Evolutionary conservation across 129 eudicot genomes (phyloP).

Genomic region (Erigeron canadensis): DNA sequence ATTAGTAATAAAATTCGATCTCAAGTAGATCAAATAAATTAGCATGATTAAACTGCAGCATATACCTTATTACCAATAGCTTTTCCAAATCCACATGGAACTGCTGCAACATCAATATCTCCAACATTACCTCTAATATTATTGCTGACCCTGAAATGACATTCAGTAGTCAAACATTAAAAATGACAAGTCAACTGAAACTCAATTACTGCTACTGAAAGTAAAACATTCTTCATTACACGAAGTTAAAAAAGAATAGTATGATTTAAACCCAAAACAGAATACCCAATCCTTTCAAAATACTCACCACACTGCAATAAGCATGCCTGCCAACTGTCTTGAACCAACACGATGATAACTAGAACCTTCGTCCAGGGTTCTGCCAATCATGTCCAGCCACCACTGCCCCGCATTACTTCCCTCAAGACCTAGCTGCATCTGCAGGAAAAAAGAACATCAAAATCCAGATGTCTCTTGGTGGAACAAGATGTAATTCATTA

Average conservation of each 20-base stretch:
- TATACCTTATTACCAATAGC: conserved; percentile 96
- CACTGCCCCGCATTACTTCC: conserved; percentile 94
- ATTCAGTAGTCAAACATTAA: conserved; percentile 25
- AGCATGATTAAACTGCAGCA: conserved; percentile 4
- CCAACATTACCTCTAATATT: conserved; percentile 67
- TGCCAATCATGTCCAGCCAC: conserved; percentile 93
- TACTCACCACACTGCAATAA: conserved; percentile 89
- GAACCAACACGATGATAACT: conserved; percentile 83
- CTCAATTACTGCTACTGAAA: background rate
- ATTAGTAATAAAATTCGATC: conserved; percentile 20
- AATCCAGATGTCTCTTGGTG: background rate
- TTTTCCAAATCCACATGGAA: conserved; percentile 97
- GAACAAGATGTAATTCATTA: conserved; percentile 13
- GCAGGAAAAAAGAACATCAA: conserved; percentile 15
- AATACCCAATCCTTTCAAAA: conserved; percentile 12
- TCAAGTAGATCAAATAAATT: conserved; percentile 1
- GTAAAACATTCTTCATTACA: background rate
- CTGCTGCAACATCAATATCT: conserved; percentile 94
- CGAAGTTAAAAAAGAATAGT: background rate
- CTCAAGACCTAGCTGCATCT: conserved; percentile 89
- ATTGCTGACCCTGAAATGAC: conserved; percentile 71
- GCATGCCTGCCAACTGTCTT: conserved; percentile 96
- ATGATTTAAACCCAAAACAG: background rate
- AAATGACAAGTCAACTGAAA: background rate
- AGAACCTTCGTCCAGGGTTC: conserved; percentile 85